Percentiles rank a stretch among this genome's conserved stretches.
These are phyloP conservation scores for Myxozyma vanderwaltii DNA, from an alignment of 805 yeast species.

Conservation along the genomic window DNA sequence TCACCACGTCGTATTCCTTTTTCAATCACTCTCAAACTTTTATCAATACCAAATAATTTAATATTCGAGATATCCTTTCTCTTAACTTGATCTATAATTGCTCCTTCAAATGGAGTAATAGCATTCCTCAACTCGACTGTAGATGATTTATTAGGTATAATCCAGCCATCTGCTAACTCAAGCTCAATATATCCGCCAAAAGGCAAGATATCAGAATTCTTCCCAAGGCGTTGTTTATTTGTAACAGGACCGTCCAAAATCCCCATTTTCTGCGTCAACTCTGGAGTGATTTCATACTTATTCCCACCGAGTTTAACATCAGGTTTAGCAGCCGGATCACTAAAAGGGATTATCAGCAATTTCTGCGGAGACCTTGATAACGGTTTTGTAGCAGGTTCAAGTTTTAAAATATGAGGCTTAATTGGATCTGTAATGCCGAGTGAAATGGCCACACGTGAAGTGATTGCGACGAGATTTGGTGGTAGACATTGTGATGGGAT, in stretches of 20 bases:
- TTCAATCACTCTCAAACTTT: slow-evolving; percentile 45
- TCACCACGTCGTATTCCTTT: slow-evolving; percentile 50
- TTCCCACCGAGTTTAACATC: slow-evolving; percentile 1
- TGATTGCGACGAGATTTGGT: slow-evolving; percentile 52
- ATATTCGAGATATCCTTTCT: slow-evolving; percentile 4
- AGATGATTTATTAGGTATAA: slow-evolving; percentile 29
- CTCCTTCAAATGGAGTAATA: slow-evolving; percentile 1
- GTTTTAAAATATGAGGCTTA: slow-evolving; percentile 40
- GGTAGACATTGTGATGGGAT: slow-evolving; percentile 46
- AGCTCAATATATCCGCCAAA: slow-evolving; percentile 61
- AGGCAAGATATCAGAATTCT: slow-evolving; percentile 47
- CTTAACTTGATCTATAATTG: neutral
- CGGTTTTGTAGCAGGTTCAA: slow-evolving; percentile 52
- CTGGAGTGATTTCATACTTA: slow-evolving; percentile 28
- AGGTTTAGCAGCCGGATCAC: slow-evolving; percentile 38
- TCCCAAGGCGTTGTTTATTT: slow-evolving; percentile 56
- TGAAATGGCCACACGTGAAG: slow-evolving; percentile 57
- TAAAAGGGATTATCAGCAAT: slow-evolving; percentile 58
- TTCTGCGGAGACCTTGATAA: slow-evolving; percentile 42
- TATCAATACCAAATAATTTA: slow-evolving; percentile 59
- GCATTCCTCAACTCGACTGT: slow-evolving; percentile 26
- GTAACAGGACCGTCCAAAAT: slow-evolving; percentile 45
- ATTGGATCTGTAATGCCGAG: slow-evolving; percentile 47
- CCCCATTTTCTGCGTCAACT: slow-evolving; percentile 18
- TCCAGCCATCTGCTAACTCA: slow-evolving; percentile 54